phyloP scores from a whole-genome alignment of 441 rosid species.

The Pelargonium australe region DNA sequence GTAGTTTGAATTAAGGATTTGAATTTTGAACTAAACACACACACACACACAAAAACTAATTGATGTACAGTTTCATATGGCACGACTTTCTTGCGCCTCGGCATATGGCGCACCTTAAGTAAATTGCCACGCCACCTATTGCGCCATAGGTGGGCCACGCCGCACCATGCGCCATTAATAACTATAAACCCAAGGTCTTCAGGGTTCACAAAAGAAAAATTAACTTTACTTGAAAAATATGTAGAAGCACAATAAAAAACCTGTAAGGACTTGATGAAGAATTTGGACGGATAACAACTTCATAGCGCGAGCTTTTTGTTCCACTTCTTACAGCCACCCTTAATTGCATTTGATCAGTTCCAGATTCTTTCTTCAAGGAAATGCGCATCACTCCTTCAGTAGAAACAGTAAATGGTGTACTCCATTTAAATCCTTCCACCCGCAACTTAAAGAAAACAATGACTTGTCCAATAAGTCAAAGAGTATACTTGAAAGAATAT shows the following conservation, averaged over 20 bases:
- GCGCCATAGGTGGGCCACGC: no score
- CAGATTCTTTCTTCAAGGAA: constrained; percentile 49
- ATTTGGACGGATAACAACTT: constrained; percentile 87
- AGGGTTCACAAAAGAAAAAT: no score
- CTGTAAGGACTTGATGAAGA: constrained; percentile 88
- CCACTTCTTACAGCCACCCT: constrained; percentile 91
- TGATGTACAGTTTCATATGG: no score
- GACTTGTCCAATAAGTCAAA: constrained; percentile 16
- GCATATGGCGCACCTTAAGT: no score
- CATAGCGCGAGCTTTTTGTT: constrained; percentile 78
- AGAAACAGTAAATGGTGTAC: constrained; percentile 73
- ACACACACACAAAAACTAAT: no score
- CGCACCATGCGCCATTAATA: no score
- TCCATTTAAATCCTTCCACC: constrained; percentile 77
- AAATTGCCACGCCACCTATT: no score
- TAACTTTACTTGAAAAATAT: no score
- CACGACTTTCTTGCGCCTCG: no score
- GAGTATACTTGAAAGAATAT: neutral
- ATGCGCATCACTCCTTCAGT: constrained; percentile 80
- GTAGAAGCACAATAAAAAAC: constrained; percentile 26
- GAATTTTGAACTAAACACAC: no score
- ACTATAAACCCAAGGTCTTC: no score
- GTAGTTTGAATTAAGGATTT: no score
- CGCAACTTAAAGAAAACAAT: constrained; percentile 40
- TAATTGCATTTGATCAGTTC: constrained; percentile 47